Conservation (phyloP, 1,284 basidiomycete species). For the Erythrobasidium hasegawianum region DNA sequence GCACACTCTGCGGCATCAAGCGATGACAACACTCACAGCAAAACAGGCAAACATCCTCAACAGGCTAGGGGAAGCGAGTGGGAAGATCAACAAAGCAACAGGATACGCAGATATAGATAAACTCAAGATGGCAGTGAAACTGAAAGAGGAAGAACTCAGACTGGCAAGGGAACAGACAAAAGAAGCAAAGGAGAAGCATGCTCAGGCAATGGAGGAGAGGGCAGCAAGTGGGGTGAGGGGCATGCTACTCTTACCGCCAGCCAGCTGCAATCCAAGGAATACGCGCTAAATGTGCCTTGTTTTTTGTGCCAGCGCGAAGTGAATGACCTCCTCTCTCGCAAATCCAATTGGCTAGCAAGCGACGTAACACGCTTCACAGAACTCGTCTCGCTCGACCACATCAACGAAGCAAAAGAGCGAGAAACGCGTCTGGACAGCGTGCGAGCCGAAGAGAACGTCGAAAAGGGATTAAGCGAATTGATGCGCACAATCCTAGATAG, state of each 20-base stretch:
- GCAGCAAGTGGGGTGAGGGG: constrained; percentile 18
- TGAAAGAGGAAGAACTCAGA: constrained; percentile 52
- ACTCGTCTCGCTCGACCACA: constrained; percentile 80
- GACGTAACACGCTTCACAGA: constrained; percentile 77
- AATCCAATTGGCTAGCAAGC: constrained; percentile 69
- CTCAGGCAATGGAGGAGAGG: constrained; percentile 8
- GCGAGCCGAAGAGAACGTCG: constrained; percentile 69
- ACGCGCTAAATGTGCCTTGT: background rate
- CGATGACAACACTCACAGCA: constrained; percentile 22
- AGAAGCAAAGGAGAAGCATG: constrained; percentile 19
- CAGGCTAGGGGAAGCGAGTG: constrained; percentile 64
- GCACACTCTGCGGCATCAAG: constrained; percentile 35
- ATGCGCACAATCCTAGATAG: constrained; percentile 76
- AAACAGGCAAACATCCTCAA: constrained; percentile 37
- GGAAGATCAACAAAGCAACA: constrained; percentile 74
- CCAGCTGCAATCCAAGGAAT: background rate
- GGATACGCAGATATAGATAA: constrained; percentile 85
- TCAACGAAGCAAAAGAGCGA: constrained; percentile 70
- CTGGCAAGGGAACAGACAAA: constrained; percentile 33
- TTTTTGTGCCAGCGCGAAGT: constrained; percentile 63
- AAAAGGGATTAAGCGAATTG: constrained; percentile 71
- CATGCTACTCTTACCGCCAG: no score
- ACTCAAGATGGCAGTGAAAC: constrained; percentile 71
- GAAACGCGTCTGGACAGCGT: constrained; percentile 63
- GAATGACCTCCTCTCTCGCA: constrained; percentile 84